Evolutionary conservation across 768 basidiomycete genomes (phyloP).

Genomic region (Clavulina sp.): DNA sequence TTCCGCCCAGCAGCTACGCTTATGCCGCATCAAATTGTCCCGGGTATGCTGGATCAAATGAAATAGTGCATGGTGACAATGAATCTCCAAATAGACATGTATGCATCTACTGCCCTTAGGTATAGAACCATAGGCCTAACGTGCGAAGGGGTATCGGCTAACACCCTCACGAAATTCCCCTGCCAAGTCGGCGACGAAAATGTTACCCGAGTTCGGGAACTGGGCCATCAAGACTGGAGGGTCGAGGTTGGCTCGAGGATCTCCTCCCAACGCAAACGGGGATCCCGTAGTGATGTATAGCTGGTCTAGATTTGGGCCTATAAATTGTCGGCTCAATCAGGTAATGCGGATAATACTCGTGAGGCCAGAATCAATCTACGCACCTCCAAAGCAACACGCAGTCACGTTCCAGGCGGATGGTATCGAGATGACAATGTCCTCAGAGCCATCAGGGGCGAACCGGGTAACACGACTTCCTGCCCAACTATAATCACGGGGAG

Average conservation of each 20-base stretch:
- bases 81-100: too few relatives aligned
- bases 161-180: conserved; percentile 26
- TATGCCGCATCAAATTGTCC: too few relatives aligned
- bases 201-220: conserved; percentile 38
- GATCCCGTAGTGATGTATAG: conserved; percentile 37
- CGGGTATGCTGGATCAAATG: too few relatives aligned
- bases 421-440: conserved; percentile 40
- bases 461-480: conserved; percentile 42
- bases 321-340: neutral
- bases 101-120: too few relatives aligned
- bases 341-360: neutral
- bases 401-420: conserved; percentile 49
- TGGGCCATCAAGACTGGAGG: too few relatives aligned
- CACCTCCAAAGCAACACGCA: conserved; percentile 54
- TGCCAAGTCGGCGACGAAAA: conserved; percentile 34
- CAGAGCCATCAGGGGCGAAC: conserved; percentile 32
- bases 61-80: too few relatives aligned
- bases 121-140: too few relatives aligned
- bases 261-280: conserved; percentile 32
- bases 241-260: conserved; percentile 32
- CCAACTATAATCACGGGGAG: conserved; percentile 28
- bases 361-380: conserved; percentile 10
- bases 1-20: too few relatives aligned
- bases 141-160: too few relatives aligned
- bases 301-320: conserved; percentile 43